Evolutionary conservation across 805 yeast species (phyloP).

Genomic region (Saccharomyces eubayanus): DNA sequence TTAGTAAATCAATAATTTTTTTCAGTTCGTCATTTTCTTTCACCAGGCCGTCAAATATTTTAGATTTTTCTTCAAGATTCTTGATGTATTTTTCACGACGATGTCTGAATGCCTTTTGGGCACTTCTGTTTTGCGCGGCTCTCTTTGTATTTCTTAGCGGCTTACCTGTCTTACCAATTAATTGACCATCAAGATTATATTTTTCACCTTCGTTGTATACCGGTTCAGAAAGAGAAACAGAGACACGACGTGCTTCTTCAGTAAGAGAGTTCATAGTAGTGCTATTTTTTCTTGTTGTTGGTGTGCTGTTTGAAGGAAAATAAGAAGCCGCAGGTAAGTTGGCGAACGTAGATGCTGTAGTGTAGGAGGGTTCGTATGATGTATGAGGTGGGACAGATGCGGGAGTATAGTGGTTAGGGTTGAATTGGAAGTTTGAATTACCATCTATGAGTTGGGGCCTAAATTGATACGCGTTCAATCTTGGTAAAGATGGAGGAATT

Average conservation of each 20-base stretch:
- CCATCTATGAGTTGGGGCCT: neutral
- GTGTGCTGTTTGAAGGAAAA: neutral
- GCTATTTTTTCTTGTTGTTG: neutral
- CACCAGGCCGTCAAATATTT: constrained; percentile 52
- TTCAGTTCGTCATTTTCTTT: constrained; percentile 59
- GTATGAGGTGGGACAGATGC: neutral
- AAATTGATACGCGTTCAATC: neutral
- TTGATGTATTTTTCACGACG: constrained; percentile 75
- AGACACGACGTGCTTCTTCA: neutral
- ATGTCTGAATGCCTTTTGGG: constrained; percentile 85
- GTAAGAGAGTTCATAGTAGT: neutral
- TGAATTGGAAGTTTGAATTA: neutral
- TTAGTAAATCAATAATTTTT: constrained; percentile 11
- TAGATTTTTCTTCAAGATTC: constrained; percentile 66
- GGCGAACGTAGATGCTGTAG: neutral
- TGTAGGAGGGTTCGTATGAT: neutral
- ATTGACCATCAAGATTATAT: constrained; percentile 14
- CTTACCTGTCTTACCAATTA: constrained; percentile 24
- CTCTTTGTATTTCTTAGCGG: constrained; percentile 51
- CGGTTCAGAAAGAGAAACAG: neutral
- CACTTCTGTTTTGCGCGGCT: constrained; percentile 86
- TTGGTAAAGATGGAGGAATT: neutral
- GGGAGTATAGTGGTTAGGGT: neutral
- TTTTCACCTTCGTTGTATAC: constrained; percentile 12
- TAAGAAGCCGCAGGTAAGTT: neutral